Evolutionary conservation across 176 grass and related monocot genomes (phyloP), one percentile per base, ranked within the genome.

Genomic region (Musa troglodytarum): DNA sequence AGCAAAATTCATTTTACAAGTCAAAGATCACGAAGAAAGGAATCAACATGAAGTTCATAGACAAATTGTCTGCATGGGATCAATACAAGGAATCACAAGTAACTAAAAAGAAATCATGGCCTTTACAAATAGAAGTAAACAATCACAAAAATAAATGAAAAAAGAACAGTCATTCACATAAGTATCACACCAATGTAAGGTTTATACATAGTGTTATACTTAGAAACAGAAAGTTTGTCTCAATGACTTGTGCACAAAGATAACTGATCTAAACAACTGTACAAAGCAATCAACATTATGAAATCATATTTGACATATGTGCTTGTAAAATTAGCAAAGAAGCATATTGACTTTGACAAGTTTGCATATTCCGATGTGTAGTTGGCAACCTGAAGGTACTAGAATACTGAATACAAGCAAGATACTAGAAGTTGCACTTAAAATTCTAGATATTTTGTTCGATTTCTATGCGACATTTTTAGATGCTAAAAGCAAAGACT

Each of bases 1-100:
- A 57, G 69, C 80, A 75, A 57, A 71, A 50, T 50, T 15, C 29
- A 34, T 50, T 50, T 50, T 16, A 50, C n/a, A 71, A 50, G 28
- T 65, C 54, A 65, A 9, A 26, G 24, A 24, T 65, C 22, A 65
- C 12, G 22, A 12, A 65, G 21, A 25, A 64, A 24, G 24, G 21
- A 8, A 12, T 65, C 22, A 22, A 24, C 21, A 65, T 23, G 11
- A 65, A 25, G 21, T 25, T 25, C 22, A 65, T 25, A 9, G 62
- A 8, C 11, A 65, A 2, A 65, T 65, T 65, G 62, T 25, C 17
- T 25, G 10, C 20, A 22, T 24, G 24, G 62, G 1, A 25, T 5
- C 16, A 61, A 20, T 8, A 8, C 34, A 61, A 7, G 16, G n/a
- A 61, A 57, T 16, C 3, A 61, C 6, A 21, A 61, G 57, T 0